These are phyloP conservation scores for Raffaelea arxii DNA, from an alignment of 2,329 filamentous ascomycete genomes.

Conservation along the genomic window DNA sequence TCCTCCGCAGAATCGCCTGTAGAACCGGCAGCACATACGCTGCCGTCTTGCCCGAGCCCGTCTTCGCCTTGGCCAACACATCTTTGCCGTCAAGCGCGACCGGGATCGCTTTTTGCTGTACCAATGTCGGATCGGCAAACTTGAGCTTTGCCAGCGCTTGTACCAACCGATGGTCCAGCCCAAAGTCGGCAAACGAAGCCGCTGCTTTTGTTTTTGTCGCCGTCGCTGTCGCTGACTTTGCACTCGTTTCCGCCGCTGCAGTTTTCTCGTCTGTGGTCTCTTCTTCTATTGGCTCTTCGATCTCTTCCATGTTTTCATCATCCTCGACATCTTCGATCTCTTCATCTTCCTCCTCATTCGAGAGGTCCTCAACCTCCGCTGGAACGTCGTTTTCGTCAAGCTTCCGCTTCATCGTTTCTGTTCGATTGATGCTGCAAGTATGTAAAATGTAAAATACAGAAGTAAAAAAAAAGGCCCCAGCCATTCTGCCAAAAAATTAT, in stretches of 20 bases:
- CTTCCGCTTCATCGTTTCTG: conserved; percentile 47
- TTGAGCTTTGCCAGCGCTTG: conserved; percentile 78
- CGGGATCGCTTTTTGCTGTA: conserved; percentile 82
- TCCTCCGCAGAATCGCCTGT: conserved; percentile 71
- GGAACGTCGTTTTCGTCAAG: conserved; percentile 32
- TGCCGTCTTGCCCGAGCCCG: conserved; percentile 95
- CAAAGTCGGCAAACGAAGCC: conserved; percentile 62
- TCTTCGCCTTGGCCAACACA: conserved; percentile 85
- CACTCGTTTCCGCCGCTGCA: conserved; percentile 18
- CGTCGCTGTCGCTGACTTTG: background rate
- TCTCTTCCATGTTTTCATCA: background rate
- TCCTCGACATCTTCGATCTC: conserved; percentile 5
- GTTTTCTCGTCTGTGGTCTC: conserved; percentile 12
- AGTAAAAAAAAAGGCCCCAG: no score
- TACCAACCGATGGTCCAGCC: conserved; percentile 74
- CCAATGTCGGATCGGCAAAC: conserved; percentile 77
- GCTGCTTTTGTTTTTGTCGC: background rate
- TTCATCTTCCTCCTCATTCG: conserved; percentile 4
- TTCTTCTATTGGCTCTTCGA: background rate
- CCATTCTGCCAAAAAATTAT: background rate
- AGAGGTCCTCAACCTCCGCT: conserved; percentile 19
- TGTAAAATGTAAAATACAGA: background rate
- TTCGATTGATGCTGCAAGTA: background rate
- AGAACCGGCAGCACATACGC: conserved; percentile 88
- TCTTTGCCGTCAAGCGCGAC: conserved; percentile 80